Evolutionary conservation across 1,284 basidiomycete genomes (phyloP).

Genomic region (Phlebopus sp.): DNA sequence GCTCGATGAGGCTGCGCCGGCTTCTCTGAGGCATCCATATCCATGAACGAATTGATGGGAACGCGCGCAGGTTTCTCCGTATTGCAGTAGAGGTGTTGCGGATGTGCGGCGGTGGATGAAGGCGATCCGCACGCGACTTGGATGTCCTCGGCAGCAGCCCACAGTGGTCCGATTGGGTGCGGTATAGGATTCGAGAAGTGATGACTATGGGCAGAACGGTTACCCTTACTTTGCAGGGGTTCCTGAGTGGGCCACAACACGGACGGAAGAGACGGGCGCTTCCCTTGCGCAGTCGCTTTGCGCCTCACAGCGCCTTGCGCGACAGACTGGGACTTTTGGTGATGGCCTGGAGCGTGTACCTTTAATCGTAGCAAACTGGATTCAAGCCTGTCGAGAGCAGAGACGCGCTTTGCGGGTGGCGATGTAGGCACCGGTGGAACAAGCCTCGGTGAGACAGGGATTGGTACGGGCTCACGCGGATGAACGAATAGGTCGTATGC

Average conservation of each 20-base stretch:
- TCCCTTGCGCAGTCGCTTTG: slow-evolving; percentile 5
- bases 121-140: neutral
- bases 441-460: no score
- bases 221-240: neutral
- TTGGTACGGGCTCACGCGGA: slow-evolving; percentile 21
- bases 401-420: slow-evolving; percentile 15
- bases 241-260: slow-evolving; percentile 11
- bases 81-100: neutral
- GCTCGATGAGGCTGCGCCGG: slow-evolving; percentile 9
- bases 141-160: neutral
- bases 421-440: slow-evolving; percentile 11
- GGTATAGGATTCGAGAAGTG: slow-evolving; percentile 8
- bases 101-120: slow-evolving; percentile 1
- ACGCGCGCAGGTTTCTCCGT: slow-evolving; percentile 1
- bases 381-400: slow-evolving; percentile 33
- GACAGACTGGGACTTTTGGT: slow-evolving; percentile 28
- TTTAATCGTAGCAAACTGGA: slow-evolving; percentile 28
- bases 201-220: slow-evolving; percentile 3
- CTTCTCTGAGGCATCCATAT: slow-evolving; percentile 25
- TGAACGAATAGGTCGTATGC: slow-evolving; percentile 14
- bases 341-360: slow-evolving; percentile 25
- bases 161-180: slow-evolving; percentile 4
- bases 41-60: slow-evolving; percentile 30
- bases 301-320: slow-evolving; percentile 2
- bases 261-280: slow-evolving; percentile 23